Base-by-base conservation (phyloP, 2,329 filamentous ascomycete species). In the Periconia macrospinosa region DNA sequence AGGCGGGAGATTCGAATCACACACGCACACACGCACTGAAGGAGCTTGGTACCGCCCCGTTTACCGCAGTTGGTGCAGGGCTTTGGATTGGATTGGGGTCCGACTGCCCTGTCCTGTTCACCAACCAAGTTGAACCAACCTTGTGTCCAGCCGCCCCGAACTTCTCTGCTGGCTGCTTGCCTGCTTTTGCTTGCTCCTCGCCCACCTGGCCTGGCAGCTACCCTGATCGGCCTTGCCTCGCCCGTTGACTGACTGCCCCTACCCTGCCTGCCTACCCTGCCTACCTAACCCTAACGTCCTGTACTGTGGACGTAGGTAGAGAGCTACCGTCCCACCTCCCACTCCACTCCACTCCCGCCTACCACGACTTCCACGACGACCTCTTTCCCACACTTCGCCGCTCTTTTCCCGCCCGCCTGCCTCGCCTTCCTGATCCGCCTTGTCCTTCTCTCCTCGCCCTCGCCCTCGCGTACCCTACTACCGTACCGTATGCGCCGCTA, bases 401-500 rank as follows among this genome's bases (percentile, higher is more conserved):
- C 8, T 27, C 23, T 8, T 27, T 27, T 27, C 23, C 8, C 41
- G 10, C 33, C 14, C 40, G 30, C 43, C 14, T 19, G 19, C 17
- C 17, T 23, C 42, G 20, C 20, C 27, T 19, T 19, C 42, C 20
- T 45, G 9, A 10, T 19, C 23, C 42, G 14, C 42, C 42, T 10
- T 10, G 20, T 13, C 42, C 8, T 23, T 3, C 42, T 45, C 42
- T 27, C 17, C 10, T 45, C n/a, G 19, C 19, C 45, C 30, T 23
- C 23, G 10, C n/a, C 10, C 23, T 46, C 11, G 41, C 49, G 52
- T 54, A n/a, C n/a, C n/a, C n/a, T n/a, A n/a, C n/a, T n/a, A n/a
- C n/a, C n/a, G n/a, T n/a, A 51, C 58, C 64, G 60, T 61, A 69
- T 69, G 66, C 53, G 20, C 41, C 41, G 23, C 35, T 44, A 47